phyloP scores from a whole-genome alignment of 75 land plant species.

The Pinus taeda region DNA sequence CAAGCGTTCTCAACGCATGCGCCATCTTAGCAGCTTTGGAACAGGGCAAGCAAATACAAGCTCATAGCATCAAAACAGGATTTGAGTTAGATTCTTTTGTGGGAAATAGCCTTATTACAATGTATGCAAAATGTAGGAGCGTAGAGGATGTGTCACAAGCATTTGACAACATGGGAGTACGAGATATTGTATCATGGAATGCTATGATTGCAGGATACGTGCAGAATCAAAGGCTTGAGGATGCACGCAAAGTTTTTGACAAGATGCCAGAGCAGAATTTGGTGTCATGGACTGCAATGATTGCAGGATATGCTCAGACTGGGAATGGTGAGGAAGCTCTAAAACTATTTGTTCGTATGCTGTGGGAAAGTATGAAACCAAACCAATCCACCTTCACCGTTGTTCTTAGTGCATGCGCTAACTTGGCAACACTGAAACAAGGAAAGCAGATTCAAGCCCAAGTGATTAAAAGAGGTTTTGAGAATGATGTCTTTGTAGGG shows the following conservation, averaged over 20 bases:
- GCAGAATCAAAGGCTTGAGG: constrained; percentile 18
- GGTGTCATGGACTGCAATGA: constrained; percentile 62
- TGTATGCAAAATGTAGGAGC: constrained; percentile 47
- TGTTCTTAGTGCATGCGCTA: constrained; percentile 55
- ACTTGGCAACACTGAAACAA: constrained; percentile 20
- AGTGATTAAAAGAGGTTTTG: constrained; percentile 11
- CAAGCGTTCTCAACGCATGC: constrained; percentile 51
- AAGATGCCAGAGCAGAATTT: constrained; percentile 43
- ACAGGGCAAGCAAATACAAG: constrained; percentile 35
- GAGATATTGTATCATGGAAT: constrained; percentile 47
- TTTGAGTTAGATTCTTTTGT: constrained; percentile 50
- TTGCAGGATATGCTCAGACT: constrained; percentile 48
- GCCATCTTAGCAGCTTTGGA: constrained; percentile 18
- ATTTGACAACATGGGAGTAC: constrained; percentile 25
- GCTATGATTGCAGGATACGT: constrained; percentile 52
- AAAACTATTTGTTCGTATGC: constrained; percentile 34
- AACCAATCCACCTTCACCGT: constrained; percentile 46
- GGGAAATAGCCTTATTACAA: constrained; percentile 38
- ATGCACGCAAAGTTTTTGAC: constrained; percentile 34
- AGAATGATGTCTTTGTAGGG: constrained; percentile 16
- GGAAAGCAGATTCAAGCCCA: constrained; percentile 28
- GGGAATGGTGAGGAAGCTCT: constrained; percentile 41
- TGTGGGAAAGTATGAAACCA: constrained; percentile 31
- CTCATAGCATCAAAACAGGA: constrained; percentile 37
- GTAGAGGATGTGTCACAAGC: constrained; percentile 19